Base-by-base conservation (phyloP, 768 basidiomycete genomes). In the Mycena floridula region DNA sequence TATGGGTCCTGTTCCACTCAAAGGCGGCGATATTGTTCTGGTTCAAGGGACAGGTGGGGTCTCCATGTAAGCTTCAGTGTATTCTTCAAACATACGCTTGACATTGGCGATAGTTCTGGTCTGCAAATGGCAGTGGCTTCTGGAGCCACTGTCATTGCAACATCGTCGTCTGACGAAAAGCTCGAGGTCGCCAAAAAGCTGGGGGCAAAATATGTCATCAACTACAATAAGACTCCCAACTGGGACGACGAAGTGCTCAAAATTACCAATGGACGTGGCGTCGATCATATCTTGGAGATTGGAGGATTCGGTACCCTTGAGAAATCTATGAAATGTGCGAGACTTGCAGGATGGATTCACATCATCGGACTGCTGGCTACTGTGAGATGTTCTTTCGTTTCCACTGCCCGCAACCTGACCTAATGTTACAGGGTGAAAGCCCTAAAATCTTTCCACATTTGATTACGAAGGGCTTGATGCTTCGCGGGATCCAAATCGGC, bases 241-340 rank as follows among this genome's bases (percentile, higher is more conserved):
- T 80, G 78, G 78, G 75, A 75, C 30, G 48, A 65, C 24, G 65
- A 74, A 46, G 74, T 72, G 2, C 46, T 67, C 24, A 58, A 61
- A 46, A 52, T 75, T 9, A 55, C 56, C 3, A 41, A 45, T 21
- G 54, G 54, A 12, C 27, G 48, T 3, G 56, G 56, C 5, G 56
- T 54, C 3, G 56, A 57, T 42, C 54, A 49, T 41, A 43, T 55
- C 16, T 35, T 57, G 21, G 56, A 57, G 44, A 53, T 58, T 26
- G 76, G 80, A 11, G 79, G 81, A 2, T 43, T 66, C 6, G 71
- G 70, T 8, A 81, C 79, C 7, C 59, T 82, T 13, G 40, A 49
- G 7, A 73, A 73, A 46, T 72, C 68, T 3, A 56, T 73, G 27
- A 62, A 60, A 15, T 59, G 71, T 0, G 54, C 67, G 23, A 57